A percentile compares a stretch with the other conserved stretches of the same genome.
Conservation (phyloP, 73 alveolate species). For the Paramecium biaurelia region DNA sequence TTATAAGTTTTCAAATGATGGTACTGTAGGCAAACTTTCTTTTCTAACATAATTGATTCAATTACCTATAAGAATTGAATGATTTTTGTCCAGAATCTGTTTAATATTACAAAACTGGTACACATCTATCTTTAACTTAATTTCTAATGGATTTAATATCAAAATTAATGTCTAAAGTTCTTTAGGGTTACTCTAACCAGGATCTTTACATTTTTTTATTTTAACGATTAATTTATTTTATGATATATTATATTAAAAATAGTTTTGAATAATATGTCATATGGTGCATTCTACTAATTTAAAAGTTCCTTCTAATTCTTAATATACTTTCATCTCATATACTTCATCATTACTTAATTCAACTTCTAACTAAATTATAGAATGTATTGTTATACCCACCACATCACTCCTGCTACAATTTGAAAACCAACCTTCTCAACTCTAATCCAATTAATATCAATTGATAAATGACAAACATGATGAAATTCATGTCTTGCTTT, state of each 20-base stretch:
- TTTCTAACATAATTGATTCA: not conserved
- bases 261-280: not conserved
- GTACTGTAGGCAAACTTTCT: not conserved
- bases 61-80: constrained; percentile 7
- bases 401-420: not conserved
- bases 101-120: not conserved
- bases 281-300: not conserved
- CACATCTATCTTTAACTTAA: constrained; percentile 24
- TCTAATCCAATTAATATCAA: not conserved
- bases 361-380: not conserved
- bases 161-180: constrained; percentile 13
- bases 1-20: constrained; percentile 23
- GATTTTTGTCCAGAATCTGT: not conserved
- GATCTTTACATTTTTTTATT: not conserved
- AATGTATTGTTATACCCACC: not conserved
- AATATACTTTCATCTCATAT: not conserved
- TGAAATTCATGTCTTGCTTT: not conserved
- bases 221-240: constrained; percentile 28
- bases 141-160: constrained; percentile 2
- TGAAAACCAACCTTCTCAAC: not conserved
- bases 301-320: constrained; percentile 10
- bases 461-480: not conserved
- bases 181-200: constrained; percentile 1
- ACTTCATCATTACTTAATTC: not conserved
- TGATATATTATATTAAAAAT: not conserved